Evolutionary conservation across 257 asterid genomes (phyloP), one percentile per base, ranked within the genome.

Genomic region (Nicotiana undulata): DNA sequence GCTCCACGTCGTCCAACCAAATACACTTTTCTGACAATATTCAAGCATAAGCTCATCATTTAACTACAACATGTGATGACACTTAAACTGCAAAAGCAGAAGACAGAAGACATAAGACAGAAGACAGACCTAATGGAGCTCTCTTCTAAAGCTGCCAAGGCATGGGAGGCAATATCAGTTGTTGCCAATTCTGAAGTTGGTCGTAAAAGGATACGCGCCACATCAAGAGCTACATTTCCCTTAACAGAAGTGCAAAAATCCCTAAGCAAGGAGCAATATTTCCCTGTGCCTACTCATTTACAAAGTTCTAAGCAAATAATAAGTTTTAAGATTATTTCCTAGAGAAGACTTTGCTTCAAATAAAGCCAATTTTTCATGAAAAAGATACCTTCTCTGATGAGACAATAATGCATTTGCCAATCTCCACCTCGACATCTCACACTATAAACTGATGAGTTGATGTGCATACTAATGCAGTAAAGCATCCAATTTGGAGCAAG

Each of bases 181-280:
- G 79, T 86, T 37, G 95, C 96, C 86, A 93, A 88, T 89, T 95
- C 99, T 16, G 66, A 51, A 60, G 87, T 88, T 81, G 99, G 93
- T 15, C 96, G 90, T 85, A 95, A 85, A 84, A 95, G 98, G 85
- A 95, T 84, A 44, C 99, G 92, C 77, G 99, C 98, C 80, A 88
- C 92, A 85, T 95, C 99, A 83, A 95, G 98, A 72, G 99, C 97
- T 60, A 95, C 99, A 89, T 95, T 95, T 53, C 99, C 99, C 99
- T 92, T 82, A 79, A 77, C 75, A 60, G 28, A 74, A 74, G 79
- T 46, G 16, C 18, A 15, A 24, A 49, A 74, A 46, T 26, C 4
- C 0, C 60, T 74, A 13, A 74, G 79, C 5, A 74, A 49, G 40
- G 24, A 74, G 32, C 61, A 0, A 15, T 12, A 24, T 72, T 72